Evolutionary conservation across 2,329 filamentous ascomycete species (phyloP).

Genomic region (Alternaria triticina): DNA sequence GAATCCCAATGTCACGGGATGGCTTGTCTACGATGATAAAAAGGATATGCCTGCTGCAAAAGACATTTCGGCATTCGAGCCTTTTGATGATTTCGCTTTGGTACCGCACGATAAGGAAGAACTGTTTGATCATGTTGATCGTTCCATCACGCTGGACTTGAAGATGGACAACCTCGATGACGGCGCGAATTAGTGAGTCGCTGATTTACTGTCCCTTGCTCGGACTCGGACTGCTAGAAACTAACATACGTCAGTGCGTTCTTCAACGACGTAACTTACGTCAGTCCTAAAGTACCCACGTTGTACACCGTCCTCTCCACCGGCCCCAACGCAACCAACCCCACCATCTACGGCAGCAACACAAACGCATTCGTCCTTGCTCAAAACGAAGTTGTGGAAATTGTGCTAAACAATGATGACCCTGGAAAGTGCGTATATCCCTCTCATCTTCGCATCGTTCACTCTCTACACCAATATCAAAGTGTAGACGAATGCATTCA

Average conservation of each 20-base stretch:
- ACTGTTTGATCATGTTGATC: slow-evolving; percentile 67
- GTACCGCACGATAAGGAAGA: slow-evolving; percentile 71
- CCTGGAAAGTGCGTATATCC: slow-evolving; percentile 55
- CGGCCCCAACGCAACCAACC: slow-evolving; percentile 55
- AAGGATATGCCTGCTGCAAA: slow-evolving; percentile 59
- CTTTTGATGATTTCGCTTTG: slow-evolving; percentile 76
- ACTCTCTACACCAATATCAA: slow-evolving; percentile 2
- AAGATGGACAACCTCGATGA: slow-evolving; percentile 71
- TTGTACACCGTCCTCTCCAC: slow-evolving; percentile 77
- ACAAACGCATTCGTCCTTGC: slow-evolving; percentile 68
- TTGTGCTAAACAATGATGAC: slow-evolving; percentile 80
- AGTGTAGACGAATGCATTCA: not conserved
- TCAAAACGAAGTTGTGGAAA: slow-evolving; percentile 71
- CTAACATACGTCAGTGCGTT: slow-evolving; percentile 46
- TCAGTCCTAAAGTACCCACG: slow-evolving; percentile 75
- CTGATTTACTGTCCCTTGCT: too few species aligned
- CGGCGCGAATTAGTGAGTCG: slow-evolving; percentile 67
- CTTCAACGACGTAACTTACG: slow-evolving; percentile 78
- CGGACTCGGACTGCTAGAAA: not conserved
- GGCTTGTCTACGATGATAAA: slow-evolving; percentile 61
- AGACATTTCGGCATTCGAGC: slow-evolving; percentile 65
- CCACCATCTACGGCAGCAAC: slow-evolving; percentile 58
- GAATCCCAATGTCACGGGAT: slow-evolving; percentile 67
- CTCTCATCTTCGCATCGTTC: slow-evolving; percentile 64
- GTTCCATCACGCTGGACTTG: slow-evolving; percentile 65